A percentile compares a stretch with the other conserved stretches of the same genome.
phyloP scores from a whole-genome alignment of 1,139 yeast species.

The Debaryomyces subglobosus region DNA sequence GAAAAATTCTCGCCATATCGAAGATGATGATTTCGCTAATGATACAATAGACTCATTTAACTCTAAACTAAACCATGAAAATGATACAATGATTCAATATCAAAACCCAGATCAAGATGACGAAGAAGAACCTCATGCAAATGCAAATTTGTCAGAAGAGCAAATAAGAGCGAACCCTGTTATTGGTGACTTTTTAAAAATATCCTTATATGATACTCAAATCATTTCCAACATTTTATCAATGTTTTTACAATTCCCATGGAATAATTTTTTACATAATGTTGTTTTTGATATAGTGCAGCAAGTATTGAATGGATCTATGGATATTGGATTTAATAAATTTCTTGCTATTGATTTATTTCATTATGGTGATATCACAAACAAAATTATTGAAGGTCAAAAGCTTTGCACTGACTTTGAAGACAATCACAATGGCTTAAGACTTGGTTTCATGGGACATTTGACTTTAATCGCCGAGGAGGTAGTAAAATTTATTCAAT shows the following conservation, averaged over 20 bases:
- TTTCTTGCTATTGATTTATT: conserved; percentile 87
- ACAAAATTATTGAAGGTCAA: conserved; percentile 83
- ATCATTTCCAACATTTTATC: conserved; percentile 75
- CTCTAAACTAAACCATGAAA: conserved; percentile 28
- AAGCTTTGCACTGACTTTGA: conserved; percentile 71
- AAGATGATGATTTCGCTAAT: conserved; percentile 26
- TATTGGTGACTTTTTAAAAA: conserved; percentile 87
- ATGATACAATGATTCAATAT: conserved; percentile 28
- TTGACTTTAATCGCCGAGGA: conserved; percentile 94
- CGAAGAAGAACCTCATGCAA: conserved; percentile 50
- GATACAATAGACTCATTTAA: conserved; percentile 55
- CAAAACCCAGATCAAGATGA: conserved; percentile 32
- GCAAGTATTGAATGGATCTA: conserved; percentile 92
- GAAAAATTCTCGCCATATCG: conserved; percentile 17
- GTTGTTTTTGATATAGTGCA: conserved; percentile 97
- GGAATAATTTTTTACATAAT: conserved; percentile 97
- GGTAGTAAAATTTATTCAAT: conserved; percentile 88
- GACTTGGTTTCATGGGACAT: conserved; percentile 98
- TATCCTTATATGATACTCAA: conserved; percentile 80
- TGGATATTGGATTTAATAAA: conserved; percentile 87
- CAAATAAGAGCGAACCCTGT: conserved; percentile 73
- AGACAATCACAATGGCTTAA: conserved; percentile 58
- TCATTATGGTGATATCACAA: conserved; percentile 75
- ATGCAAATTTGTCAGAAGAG: conserved; percentile 59
- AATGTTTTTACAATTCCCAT: conserved; percentile 91